These are phyloP conservation scores for Phanerodontia chrysosporium DNA, from an alignment of 768 basidiomycete species.

Conservation along the genomic window DNA sequence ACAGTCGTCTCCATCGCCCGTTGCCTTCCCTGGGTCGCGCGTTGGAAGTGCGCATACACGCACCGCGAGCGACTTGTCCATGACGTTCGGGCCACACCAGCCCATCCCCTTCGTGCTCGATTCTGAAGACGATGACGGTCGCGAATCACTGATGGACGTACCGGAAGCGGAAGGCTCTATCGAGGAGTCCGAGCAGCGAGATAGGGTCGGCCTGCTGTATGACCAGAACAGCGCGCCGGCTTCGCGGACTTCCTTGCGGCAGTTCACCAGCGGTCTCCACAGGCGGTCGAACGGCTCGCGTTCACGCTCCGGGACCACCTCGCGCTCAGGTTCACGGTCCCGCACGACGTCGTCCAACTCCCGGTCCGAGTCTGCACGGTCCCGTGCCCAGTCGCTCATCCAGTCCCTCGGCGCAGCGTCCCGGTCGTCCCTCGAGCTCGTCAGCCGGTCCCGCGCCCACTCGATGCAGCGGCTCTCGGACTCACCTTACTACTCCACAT, in stretches of 20 bases:
- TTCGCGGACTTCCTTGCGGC: conserved; percentile 44
- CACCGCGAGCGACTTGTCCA: conserved; percentile 22
- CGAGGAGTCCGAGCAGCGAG: conserved; percentile 61
- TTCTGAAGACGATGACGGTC: conserved; percentile 24
- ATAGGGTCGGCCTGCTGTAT: conserved; percentile 54
- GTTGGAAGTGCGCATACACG: conserved; percentile 18
- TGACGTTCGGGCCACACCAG: conserved; percentile 22
- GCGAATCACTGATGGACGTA: conserved; percentile 30
- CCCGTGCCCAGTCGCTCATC: conserved; percentile 62
- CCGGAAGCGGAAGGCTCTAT: conserved; percentile 49
- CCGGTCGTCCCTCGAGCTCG: conserved; percentile 59
- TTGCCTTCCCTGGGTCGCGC: conserved; percentile 26
- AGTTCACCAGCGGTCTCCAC: conserved; percentile 33
- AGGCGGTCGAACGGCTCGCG: conserved; percentile 34
- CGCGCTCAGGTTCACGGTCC: conserved; percentile 25
- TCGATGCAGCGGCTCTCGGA: conserved; percentile 56
- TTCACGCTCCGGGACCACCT: conserved; percentile 41
- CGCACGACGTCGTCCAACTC: conserved; percentile 27
- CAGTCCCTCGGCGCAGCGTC: conserved; percentile 61
- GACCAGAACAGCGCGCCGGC: conserved; percentile 44
- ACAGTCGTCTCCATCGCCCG: conserved; percentile 27
- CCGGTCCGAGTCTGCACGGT: conserved; percentile 42
- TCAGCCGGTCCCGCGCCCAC: conserved; percentile 38
- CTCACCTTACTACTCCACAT: conserved; percentile 28
- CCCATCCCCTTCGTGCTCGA: conserved; percentile 20